Evolutionary conservation across 169 alveolate species (phyloP).

Genomic region (Eimeria maxima): DNA sequence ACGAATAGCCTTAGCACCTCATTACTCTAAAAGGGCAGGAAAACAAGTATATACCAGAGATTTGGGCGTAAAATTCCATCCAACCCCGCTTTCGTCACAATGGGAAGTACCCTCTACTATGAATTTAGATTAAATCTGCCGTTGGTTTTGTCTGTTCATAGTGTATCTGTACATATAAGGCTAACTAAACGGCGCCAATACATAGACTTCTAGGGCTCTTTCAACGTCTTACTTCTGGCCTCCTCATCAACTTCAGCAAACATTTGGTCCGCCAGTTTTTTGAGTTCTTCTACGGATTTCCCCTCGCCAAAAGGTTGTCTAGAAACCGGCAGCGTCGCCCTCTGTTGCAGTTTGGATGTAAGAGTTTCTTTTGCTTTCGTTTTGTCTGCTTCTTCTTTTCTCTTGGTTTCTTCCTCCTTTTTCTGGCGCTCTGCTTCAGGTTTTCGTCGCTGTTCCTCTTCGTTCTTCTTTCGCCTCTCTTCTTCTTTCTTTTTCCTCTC

Average conservation of each 20-base stretch:
- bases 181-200: neutral
- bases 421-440: neutral
- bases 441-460: neutral
- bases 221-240: neutral
- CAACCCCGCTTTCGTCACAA: too few species aligned
- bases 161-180: too few species aligned
- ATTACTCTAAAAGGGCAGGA: too few species aligned
- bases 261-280: neutral
- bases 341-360: neutral
- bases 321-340: neutral
- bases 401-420: neutral
- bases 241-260: neutral
- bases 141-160: too few species aligned
- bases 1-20: too few species aligned
- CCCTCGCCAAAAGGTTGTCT: neutral
- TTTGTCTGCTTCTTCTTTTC: neutral
- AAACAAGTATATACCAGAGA: too few species aligned
- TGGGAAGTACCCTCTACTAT: too few species aligned
- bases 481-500: neutral
- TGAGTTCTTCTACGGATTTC: neutral
- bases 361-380: neutral
- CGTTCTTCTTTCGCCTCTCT: neutral
- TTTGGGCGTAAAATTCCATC: too few species aligned
- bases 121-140: too few species aligned
- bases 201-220: neutral